These are phyloP conservation scores for Neoboletus brunneissimus DNA, from an alignment of 768 basidiomycete species.

Conservation along the genomic window DNA sequence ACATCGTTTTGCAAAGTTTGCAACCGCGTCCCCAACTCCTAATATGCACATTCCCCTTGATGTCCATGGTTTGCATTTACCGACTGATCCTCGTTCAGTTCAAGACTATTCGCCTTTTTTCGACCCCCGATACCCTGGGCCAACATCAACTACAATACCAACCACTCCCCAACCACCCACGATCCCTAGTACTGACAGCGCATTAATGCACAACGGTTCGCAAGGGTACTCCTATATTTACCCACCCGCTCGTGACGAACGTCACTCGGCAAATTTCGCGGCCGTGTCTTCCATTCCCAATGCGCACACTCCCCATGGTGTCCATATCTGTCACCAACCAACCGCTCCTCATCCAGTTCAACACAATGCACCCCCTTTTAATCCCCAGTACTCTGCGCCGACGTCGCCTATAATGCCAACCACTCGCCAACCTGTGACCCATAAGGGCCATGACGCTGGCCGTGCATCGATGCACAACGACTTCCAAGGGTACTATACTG, in stretches of 20 bases:
- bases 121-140: background rate
- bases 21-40: no score
- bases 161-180: no score
- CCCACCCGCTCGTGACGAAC: no score
- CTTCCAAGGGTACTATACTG: background rate
- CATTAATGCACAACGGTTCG: no score
- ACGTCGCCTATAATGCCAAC: background rate
- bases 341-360: background rate
- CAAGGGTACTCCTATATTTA: background rate
- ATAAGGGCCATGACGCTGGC: rapidly evolving
- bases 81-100: background rate
- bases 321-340: background rate
- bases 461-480: no score
- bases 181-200: rapidly evolving
- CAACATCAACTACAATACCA: background rate
- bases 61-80: background rate
- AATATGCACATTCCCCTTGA: background rate
- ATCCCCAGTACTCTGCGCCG: background rate
- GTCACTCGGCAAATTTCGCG: no score
- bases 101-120: background rate
- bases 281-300: no score
- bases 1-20: no score
- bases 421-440: no score
- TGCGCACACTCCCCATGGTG: background rate
- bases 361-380: background rate